phyloP scores from a whole-genome alignment of 1,139 yeast genomes.

The Groenewaldozyma auringiensis region DNA sequence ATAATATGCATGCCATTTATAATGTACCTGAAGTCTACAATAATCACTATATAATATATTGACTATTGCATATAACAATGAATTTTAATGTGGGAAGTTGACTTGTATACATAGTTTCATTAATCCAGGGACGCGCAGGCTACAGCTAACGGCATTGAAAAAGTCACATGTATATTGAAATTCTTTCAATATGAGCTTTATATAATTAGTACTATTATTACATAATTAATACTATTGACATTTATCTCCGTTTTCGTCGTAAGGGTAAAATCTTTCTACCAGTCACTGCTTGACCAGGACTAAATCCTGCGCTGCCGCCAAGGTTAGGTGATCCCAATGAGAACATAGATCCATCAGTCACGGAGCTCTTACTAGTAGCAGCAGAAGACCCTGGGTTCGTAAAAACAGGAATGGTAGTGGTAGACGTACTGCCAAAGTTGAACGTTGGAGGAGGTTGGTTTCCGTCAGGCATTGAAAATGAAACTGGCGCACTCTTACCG shows the following conservation, averaged over 20 bases:
- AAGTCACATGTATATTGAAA: too few relatives aligned
- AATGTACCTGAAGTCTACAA: too few relatives aligned
- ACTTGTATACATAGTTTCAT: too few relatives aligned
- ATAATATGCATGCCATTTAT: too few relatives aligned
- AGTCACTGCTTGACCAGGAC: not conserved
- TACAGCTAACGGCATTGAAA: too few relatives aligned
- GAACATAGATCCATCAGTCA: not conserved
- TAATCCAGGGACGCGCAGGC: too few relatives aligned
- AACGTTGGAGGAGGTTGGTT: slow-evolving; percentile 4
- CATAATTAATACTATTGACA: not conserved
- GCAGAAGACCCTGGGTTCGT: slow-evolving; percentile 2
- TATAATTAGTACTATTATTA: not conserved
- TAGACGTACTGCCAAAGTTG: slow-evolving; percentile 3
- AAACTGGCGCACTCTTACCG: not conserved
- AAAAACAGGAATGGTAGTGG: not conserved
- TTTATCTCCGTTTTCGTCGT: not conserved
- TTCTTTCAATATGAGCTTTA: not conserved
- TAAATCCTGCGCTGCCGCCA: not conserved
- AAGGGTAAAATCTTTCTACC: not conserved
- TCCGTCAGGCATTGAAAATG: not conserved
- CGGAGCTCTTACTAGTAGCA: not conserved
- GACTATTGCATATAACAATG: too few relatives aligned
- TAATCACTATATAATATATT: too few relatives aligned
- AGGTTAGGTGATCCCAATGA: not conserved
- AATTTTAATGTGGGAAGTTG: too few relatives aligned